Conservation (phyloP, 768 basidiomycete genomes). For the Russula dissimulans region DNA sequence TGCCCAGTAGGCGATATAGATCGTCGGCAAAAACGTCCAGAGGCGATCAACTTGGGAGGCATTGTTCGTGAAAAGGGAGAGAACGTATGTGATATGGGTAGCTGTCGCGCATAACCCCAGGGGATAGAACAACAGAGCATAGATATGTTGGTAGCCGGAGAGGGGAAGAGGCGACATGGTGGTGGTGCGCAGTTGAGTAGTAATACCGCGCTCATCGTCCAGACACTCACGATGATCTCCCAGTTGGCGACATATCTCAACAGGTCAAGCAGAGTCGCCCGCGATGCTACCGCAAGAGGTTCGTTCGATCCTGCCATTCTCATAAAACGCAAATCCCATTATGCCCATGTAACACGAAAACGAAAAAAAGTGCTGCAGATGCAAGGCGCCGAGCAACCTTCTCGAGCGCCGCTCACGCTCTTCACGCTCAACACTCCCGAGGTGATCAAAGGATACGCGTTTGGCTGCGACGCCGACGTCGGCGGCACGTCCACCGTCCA, state of each 20-base stretch:
- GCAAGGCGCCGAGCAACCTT: conserved; percentile 62
- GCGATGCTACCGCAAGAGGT: conserved; percentile 29
- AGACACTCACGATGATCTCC: conserved; percentile 19
- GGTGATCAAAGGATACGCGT: conserved; percentile 55
- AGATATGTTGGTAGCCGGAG: not conserved
- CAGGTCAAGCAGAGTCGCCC: conserved; percentile 32
- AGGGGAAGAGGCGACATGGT: not conserved
- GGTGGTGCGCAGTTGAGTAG: not conserved
- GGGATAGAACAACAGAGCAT: conserved; percentile 39
- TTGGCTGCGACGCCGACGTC: conserved; percentile 83
- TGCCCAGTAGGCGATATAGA: conserved; percentile 79
- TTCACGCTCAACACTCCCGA: conserved; percentile 52
- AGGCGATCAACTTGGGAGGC: conserved; percentile 84
- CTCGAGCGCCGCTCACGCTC: conserved; percentile 53
- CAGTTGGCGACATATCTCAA: conserved; percentile 28
- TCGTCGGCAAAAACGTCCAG: conserved; percentile 63
- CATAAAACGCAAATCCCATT: no score
- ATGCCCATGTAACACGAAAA: no score
- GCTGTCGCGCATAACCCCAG: conserved; percentile 46
- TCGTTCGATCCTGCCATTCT: not conserved
- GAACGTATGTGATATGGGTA: conserved; percentile 42
- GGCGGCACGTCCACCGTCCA: conserved; percentile 76
- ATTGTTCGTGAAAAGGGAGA: conserved; percentile 63
- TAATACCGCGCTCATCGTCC: no score
- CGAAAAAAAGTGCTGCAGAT: conserved; percentile 51